phyloP scores from a whole-genome alignment of 1,284 basidiomycete genomes.

The Rhodotorula mucilaginosa region DNA sequence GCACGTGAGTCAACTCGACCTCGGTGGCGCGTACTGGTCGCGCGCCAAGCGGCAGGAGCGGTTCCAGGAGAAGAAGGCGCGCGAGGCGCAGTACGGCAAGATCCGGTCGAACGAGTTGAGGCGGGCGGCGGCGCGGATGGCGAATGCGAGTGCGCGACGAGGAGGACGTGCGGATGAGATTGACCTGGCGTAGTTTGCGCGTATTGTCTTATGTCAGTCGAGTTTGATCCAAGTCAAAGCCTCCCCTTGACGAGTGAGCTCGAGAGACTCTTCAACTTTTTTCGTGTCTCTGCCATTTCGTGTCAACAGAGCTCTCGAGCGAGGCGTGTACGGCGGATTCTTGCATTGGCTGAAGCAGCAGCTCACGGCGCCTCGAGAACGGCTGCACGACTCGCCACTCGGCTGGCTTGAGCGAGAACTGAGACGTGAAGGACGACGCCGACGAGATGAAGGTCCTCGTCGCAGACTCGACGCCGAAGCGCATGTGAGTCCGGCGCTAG shows the following conservation, averaged over 20 bases:
- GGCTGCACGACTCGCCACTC: no score
- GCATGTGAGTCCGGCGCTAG: constrained; percentile 65
- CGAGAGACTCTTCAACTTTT: not conserved
- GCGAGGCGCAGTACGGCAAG: constrained; percentile 18
- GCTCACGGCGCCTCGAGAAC: no score
- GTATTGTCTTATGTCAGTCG: no score
- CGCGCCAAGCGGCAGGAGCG: constrained; percentile 32
- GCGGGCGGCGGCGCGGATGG: not conserved
- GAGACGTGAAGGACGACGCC: not conserved
- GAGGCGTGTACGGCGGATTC: no score
- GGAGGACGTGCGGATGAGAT: not conserved
- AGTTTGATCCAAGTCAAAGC: no score
- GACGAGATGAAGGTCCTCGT: constrained; percentile 75
- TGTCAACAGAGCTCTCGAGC: no score
- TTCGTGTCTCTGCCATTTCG: no score
- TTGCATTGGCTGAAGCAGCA: no score
- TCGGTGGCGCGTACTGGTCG: constrained; percentile 24
- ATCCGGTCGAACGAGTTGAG: constrained; percentile 2
- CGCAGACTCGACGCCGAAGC: constrained; percentile 80
- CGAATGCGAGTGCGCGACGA: not conserved
- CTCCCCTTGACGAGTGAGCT: not conserved
- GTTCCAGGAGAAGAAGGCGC: constrained; percentile 32
- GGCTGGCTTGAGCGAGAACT: not conserved
- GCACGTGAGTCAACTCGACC: constrained; percentile 22
- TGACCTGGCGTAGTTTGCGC: no score